Conservation (phyloP, 108 stramenopile species). For the Conticribra guillardii region DNA sequence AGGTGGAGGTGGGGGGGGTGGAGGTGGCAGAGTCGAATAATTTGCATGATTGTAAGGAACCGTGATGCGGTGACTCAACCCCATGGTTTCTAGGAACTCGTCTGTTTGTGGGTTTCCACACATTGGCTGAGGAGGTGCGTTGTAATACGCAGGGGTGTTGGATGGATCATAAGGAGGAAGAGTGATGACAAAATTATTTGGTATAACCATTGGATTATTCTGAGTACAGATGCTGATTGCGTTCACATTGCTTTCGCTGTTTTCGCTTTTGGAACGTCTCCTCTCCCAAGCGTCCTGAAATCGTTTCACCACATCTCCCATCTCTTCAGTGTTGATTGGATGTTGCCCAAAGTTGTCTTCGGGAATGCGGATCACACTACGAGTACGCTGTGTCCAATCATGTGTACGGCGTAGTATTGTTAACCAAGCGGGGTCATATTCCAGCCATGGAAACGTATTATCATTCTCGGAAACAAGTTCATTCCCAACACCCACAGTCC, state of each 20-base stretch:
- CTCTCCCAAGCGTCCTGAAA: constrained; percentile 13
- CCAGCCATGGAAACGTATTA: constrained; percentile 42
- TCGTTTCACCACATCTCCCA: constrained; percentile 41
- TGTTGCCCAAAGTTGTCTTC: constrained; percentile 22
- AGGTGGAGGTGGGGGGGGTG: constrained; percentile 4
- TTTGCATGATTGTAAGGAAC: constrained; percentile 56
- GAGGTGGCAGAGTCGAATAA: background rate
- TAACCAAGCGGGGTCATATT: constrained; percentile 89
- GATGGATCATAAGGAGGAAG: constrained; percentile 49
- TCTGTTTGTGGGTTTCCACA: constrained; percentile 97
- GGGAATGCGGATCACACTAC: constrained; percentile 35
- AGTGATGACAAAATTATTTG: constrained; percentile 67
- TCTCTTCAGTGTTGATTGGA: constrained; percentile 45
- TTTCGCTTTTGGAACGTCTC: background rate
- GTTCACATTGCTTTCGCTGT: background rate
- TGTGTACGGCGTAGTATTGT: constrained; percentile 83
- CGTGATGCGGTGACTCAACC: constrained; percentile 79
- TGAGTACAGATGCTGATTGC: background rate
- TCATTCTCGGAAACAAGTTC: constrained; percentile 9
- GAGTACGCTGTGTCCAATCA: constrained; percentile 45
- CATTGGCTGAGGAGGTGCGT: constrained; percentile 48
- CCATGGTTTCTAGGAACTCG: constrained; percentile 70
- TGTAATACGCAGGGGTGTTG: constrained; percentile 6
- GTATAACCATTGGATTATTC: constrained; percentile 49
- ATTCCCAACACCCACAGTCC: background rate